These are phyloP conservation scores for Sporisorium scitamineum DNA, from an alignment of 1,284 basidiomycete species.

Conservation along the genomic window DNA sequence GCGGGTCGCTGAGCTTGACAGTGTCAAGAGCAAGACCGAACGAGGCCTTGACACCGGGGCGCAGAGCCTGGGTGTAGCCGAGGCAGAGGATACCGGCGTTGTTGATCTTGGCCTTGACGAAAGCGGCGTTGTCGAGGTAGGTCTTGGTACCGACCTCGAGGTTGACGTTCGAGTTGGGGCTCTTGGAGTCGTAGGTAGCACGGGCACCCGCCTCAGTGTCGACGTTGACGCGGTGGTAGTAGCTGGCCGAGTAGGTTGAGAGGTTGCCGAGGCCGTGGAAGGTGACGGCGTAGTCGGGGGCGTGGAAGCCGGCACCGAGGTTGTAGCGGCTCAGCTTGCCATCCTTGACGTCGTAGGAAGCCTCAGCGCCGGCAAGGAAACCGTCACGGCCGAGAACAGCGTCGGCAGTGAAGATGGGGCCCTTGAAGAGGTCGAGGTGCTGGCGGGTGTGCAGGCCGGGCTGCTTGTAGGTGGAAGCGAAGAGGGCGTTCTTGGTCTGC, in stretches of 20 bases:
- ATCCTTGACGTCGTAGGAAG: slow-evolving; percentile 94
- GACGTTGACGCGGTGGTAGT: slow-evolving; percentile 95
- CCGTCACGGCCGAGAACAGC: slow-evolving; percentile 90
- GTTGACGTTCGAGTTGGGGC: slow-evolving; percentile 81
- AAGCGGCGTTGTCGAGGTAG: slow-evolving; percentile 88
- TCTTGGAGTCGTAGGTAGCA: slow-evolving; percentile 92
- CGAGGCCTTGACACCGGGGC: slow-evolving; percentile 90
- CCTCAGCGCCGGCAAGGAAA: slow-evolving; percentile 95
- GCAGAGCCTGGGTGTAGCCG: slow-evolving; percentile 67
- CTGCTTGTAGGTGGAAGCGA: slow-evolving; percentile 92
- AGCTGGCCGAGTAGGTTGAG: slow-evolving; percentile 92
- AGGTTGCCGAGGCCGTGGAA: slow-evolving; percentile 95
- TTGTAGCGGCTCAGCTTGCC: slow-evolving; percentile 93
- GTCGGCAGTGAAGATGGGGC: slow-evolving; percentile 95
- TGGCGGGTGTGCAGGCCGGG: slow-evolving; percentile 94
- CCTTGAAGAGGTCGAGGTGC: slow-evolving; percentile 94
- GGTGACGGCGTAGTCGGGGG: slow-evolving; percentile 96
- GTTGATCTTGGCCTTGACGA: slow-evolving; percentile 99
- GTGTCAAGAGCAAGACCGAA: slow-evolving; percentile 76
- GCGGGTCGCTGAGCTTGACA: slow-evolving; percentile 65
- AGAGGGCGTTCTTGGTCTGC: slow-evolving; percentile 76
- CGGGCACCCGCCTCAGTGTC: slow-evolving; percentile 95
- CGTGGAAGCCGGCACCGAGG: slow-evolving; percentile 91
- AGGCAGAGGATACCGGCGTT: slow-evolving; percentile 74
- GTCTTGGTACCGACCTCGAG: slow-evolving; percentile 95